Percentiles rank a stretch among this genome's conserved stretches.
phyloP scores from a whole-genome alignment of 2,329 filamentous ascomycete species.

The Penicillium sclerotiorum region DNA sequence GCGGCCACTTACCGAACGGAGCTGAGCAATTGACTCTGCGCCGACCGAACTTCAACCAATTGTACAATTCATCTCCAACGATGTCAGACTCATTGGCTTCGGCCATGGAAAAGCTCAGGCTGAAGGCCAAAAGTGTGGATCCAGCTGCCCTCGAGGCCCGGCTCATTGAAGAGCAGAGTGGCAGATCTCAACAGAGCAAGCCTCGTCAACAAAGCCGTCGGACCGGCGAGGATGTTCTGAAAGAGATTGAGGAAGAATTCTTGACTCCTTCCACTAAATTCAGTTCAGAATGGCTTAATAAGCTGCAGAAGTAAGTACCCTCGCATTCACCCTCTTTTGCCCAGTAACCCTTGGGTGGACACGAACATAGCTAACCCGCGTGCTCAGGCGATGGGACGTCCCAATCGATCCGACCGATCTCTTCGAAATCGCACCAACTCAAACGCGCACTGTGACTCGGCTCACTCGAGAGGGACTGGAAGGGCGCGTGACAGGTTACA shows the following conservation, averaged over 20 bases:
- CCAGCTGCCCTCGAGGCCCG: conserved; percentile 31
- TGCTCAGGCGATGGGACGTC: conserved; percentile 71
- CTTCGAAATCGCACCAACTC: conserved; percentile 84
- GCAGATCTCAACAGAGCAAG: conserved; percentile 36
- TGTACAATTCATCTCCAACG: not conserved
- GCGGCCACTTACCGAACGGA: conserved; percentile 11
- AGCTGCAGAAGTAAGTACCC: conserved; percentile 70
- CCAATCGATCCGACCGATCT: conserved; percentile 79
- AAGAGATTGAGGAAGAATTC: conserved; percentile 73
- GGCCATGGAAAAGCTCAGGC: conserved; percentile 30
- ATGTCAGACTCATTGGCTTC: conserved; percentile 33
- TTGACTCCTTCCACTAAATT: conserved; percentile 79
- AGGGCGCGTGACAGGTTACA: conserved; percentile 89
- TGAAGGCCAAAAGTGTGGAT: conserved; percentile 28
- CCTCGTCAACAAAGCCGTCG: conserved; percentile 51
- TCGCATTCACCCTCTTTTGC: not conserved
- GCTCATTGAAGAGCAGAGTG: conserved; percentile 34
- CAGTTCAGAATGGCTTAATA: conserved; percentile 82
- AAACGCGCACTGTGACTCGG: conserved; percentile 90
- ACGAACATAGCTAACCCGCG: conserved; percentile 6
- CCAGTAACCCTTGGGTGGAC: not conserved
- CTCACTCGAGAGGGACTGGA: conserved; percentile 91
- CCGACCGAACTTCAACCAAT: not conserved
- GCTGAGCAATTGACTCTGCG: conserved; percentile 3
- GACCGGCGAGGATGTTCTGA: conserved; percentile 63